Evolutionary conservation across 352 stramenopile genomes (phyloP), one percentile per base, ranked within the genome.

Genomic region (Albugo laibachii): DNA sequence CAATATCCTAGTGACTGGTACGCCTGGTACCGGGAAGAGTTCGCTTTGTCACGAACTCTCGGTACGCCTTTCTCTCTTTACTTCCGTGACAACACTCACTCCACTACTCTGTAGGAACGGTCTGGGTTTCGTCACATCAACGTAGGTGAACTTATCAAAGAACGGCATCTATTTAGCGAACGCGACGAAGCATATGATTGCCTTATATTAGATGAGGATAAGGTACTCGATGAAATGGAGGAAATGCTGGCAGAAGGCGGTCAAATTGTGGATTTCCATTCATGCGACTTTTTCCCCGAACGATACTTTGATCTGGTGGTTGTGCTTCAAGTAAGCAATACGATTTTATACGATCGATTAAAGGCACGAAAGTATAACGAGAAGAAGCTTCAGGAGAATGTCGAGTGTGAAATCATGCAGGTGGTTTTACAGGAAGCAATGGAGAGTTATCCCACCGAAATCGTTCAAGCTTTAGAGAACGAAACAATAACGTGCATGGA

Each of bases 321-420:
- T 42, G 83, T 95, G 54, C 65, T 95, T 15, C 65, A 85, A 44
- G 71, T 88, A 31, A 83, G 94, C 50, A 99, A 77, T 63, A 96
- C 82, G 55, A 91, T 69, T 53, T 72, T 94, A n/a, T 94, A 87
- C 47, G 82, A 94, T 53, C 75, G 82, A 11, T 62, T 94, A 34
- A 60, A 75, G 31, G 70, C 72, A 51, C 76, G 81, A 52, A 89
- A 89, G 20, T 99, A 99, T 63, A 85, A 64, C 50, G 77, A 96
- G 47, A 95, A 95, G 60, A 99, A 99, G 55, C 63, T 95, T 55
- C 56, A 56, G 13, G 92, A 98, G 63, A 99, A 99, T 61, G 86
- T 96, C 59, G 73, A 96, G 63, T 96, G 85, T 52, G 94, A 98
- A 69, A 99, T 99, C 60, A 98, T 99, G 93, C 83, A 93, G 62